phyloP scores from a whole-genome alignment of 2,329 filamentous ascomycete genomes.

The Aspergillus fumigatus region DNA sequence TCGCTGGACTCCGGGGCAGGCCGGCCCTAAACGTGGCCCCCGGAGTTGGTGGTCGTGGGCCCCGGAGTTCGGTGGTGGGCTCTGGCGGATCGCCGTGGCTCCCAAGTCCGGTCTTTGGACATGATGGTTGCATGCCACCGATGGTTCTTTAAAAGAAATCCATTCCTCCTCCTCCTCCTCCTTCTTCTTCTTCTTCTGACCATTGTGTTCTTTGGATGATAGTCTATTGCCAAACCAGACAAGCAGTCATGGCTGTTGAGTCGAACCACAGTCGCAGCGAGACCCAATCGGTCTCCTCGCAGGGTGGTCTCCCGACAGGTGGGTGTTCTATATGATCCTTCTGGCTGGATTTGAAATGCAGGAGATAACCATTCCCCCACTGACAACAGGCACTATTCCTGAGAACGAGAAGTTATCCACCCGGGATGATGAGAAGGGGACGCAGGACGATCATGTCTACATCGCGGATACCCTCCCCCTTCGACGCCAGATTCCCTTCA shows the following conservation, averaged over 20 bases:
- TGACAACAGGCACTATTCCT: background rate
- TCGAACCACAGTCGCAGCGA: background rate
- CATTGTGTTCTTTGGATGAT: background rate
- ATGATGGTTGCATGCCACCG: background rate
- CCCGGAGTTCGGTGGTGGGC: constrained; percentile 1
- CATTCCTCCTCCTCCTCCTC: background rate
- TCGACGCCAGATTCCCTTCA: constrained; percentile 4
- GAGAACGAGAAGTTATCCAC: background rate
- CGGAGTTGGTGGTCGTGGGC: background rate
- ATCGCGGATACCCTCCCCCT: constrained; percentile 3
- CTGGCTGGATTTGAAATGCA: background rate
- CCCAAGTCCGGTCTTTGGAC: background rate
- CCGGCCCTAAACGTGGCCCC: background rate
- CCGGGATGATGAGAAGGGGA: background rate
- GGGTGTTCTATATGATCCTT: background rate
- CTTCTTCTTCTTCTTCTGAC: background rate
- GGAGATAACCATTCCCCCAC: background rate
- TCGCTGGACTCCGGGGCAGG: background rate
- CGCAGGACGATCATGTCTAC: constrained; percentile 7
- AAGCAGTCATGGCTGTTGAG: constrained; percentile 2
- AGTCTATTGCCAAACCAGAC: background rate
- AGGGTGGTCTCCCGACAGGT: background rate
- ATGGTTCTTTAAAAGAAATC: background rate
- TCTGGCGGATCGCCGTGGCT: background rate
- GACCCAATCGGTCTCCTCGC: background rate